Percentiles rank a stretch among this genome's conserved stretches.
phyloP scores from a whole-genome alignment of 306 rosid species.

The Quercus berberidifolia region DNA sequence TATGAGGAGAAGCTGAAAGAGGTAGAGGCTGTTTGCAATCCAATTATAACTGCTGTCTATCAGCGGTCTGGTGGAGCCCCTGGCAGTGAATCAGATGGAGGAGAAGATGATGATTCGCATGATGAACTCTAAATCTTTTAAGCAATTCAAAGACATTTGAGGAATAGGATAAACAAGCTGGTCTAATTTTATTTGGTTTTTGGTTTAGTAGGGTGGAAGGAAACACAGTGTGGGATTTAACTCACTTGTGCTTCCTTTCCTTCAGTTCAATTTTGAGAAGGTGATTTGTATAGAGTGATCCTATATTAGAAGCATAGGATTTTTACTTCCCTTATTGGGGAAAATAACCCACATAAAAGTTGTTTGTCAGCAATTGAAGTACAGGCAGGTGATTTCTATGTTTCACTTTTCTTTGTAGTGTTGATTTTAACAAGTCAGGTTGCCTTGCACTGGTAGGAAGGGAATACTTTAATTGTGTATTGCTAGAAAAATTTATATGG shows the following conservation, averaged over 20 bases:
- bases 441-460: no score
- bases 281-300: neutral
- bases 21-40: slow-evolving; percentile 51
- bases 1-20: slow-evolving; percentile 55
- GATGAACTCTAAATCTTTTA: slow-evolving; percentile 39
- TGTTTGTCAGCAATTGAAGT: neutral
- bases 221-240: neutral
- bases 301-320: neutral
- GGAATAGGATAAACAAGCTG: neutral
- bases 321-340: neutral
- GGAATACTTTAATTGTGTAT: no score
- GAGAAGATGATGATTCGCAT: slow-evolving; percentile 45
- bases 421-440: no score
- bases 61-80: slow-evolving; percentile 53
- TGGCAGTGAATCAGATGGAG: slow-evolving; percentile 15
- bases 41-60: slow-evolving; percentile 47
- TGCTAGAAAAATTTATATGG: no score
- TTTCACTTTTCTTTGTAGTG: neutral
- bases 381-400: neutral
- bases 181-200: neutral
- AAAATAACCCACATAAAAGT: neutral
- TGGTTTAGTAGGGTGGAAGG: neutral
- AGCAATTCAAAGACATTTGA: neutral
- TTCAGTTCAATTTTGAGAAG: neutral
- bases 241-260: neutral